Evolutionary conservation across 2,329 filamentous ascomycete species (phyloP), one percentile per base, ranked within the genome.

Genomic region (Colletotrichum tanaceti): DNA sequence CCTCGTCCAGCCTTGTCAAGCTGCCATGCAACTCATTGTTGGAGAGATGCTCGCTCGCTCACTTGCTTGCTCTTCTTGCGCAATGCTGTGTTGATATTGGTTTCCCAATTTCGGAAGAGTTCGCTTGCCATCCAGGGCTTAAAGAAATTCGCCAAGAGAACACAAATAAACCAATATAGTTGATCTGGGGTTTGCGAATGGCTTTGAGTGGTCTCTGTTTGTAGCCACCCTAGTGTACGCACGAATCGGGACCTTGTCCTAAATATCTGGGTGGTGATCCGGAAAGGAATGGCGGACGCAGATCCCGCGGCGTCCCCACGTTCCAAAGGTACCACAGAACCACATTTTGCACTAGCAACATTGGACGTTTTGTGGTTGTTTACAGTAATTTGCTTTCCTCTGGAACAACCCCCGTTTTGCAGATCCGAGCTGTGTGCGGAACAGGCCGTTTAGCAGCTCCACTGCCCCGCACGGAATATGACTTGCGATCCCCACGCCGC

Each of bases 391-490:
- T 54, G 65, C 41, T 58, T 58, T 59, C 47, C 47, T 46, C 35
- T 47, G n/a, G 49, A n/a, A 7, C 18, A 50, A 50, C 50, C 24
- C 47, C 47, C 47, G 44, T 63, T n/a, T 14, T 63, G 24, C 32
- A 28, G 41, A 46, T 55, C 46, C 18, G 20, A 28, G 20, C 63
- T 44, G 47, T 64, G 41, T 16, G 46, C 65, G 65, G 60, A 58
- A 58, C 59, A 52, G 59, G 39, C 60, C 60, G 65, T 46, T 39
- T 35, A 53, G 18, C 39, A 20, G 46, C 53, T 54, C 53, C 65
- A 68, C 65, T 38, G 35, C 62, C 46, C 61, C 46, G 53, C 60
- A 64, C 64, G 60, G 22, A 24, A 58, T 20, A 41, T 58, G 50
- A 58, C 28, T 39, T 52, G 20, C 20, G 52, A 52, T 10, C 32